Base-by-base conservation (phyloP, 2,329 filamentous ascomycete genomes). In the Nothophaeocryptopus gaeumannii region DNA sequence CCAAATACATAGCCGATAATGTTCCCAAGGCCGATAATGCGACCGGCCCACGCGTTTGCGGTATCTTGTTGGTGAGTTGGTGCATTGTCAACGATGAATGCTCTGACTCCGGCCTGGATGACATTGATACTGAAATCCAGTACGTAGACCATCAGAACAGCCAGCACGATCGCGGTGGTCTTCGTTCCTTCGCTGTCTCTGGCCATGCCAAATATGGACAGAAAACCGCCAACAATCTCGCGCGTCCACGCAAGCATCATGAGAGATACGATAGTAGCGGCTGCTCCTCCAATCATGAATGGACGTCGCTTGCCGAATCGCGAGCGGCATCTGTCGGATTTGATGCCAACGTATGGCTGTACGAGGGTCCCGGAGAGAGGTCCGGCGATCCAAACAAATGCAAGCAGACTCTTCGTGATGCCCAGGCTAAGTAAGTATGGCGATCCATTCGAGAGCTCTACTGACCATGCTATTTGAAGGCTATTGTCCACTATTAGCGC, bases 91-190 rank as follows among this genome's bases (percentile, higher is more conserved):
- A 96, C 88, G 47, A 97, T 95, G 67, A 95, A 95, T 16, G 91
- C 89, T 58, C 91, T 82, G 63, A 96, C 88, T 4, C 84, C 88
- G 41, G 93, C 92, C 79, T 97, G 92, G 31, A 97, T 85, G 49
- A 91, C 93, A 71, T 97, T 97, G 74, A 97, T 93, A 62, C 91
- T 84, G 69, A 97, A 93, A 68, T 97, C 92, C 43, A 97, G 79
- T 42, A 93, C 77, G 70, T 95, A 97, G 62, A 97, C 87, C 73
- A 90, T 86, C 29, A 90, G 66, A 5, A 96, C 89, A 7, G 92
- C 92, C 50, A 89, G 78, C 30, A 89, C 74, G 58, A 96, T 92
- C 40, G 87, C 81, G 36, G 77, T 74, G 3, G 77, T 78, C 63
- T 82, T 84, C 39, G 87, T 84, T 2, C 77, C 80, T 7, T 78